These are phyloP conservation scores for Cucurbitaria berberidis DNA, from an alignment of 2,329 filamentous ascomycete species.

Conservation along the genomic window DNA sequence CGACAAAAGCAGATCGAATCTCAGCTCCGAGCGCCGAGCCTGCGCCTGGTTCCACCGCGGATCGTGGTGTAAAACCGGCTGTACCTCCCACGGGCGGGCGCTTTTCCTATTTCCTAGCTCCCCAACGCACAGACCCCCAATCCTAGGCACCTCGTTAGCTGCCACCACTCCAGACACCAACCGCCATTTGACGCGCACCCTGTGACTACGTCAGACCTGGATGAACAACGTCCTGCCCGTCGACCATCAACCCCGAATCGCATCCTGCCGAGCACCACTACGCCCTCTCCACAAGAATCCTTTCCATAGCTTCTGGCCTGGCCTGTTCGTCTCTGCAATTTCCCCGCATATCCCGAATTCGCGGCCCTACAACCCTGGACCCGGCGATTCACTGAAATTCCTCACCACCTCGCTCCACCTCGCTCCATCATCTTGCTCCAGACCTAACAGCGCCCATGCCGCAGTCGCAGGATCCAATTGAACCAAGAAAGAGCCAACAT, in stretches of 20 bases:
- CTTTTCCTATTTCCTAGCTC: slow-evolving; percentile 23
- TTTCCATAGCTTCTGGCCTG: background rate
- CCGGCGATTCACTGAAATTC: background rate
- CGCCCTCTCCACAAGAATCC: background rate
- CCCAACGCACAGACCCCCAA: slow-evolving; percentile 14
- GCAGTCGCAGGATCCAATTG: slow-evolving; percentile 9
- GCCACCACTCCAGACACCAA: slow-evolving; percentile 18
- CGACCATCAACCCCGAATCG: too few relatives aligned
- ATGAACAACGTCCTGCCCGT: slow-evolving; percentile 16
- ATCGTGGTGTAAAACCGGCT: slow-evolving; percentile 24
- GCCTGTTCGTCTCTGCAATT: background rate
- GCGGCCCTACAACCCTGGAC: background rate
- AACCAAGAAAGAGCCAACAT: slow-evolving; percentile 24
- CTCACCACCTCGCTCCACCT: background rate
- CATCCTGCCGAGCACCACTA: too few relatives aligned
- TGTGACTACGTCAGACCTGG: too few relatives aligned
- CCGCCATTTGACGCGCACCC: slow-evolving; percentile 17
- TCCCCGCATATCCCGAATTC: background rate
- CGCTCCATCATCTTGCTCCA: background rate
- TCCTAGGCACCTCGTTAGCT: slow-evolving; percentile 24
- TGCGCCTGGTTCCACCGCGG: slow-evolving; percentile 31
- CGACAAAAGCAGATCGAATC: slow-evolving; percentile 35
- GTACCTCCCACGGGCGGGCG: slow-evolving; percentile 18
- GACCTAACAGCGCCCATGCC: slow-evolving; percentile 19
- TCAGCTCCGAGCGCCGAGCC: slow-evolving; percentile 40